Conservation (phyloP, 2,329 filamentous ascomycete genomes). For the Ophiostoma triangulosporum region DNA sequence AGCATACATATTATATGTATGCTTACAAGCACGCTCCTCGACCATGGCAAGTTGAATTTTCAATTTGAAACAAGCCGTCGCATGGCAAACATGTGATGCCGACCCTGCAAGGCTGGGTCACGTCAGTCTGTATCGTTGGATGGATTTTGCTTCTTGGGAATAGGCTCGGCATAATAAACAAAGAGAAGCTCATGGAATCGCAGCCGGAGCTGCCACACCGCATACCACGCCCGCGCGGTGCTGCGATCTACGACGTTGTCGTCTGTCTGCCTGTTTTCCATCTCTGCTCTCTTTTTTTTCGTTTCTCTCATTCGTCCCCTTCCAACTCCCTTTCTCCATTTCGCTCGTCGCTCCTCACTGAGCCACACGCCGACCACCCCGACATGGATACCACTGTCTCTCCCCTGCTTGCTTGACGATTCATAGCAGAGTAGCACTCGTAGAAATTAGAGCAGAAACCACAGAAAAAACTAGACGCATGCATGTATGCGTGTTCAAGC, state of each 20-base stretch:
- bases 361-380: background rate
- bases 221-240: too few species aligned
- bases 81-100: constrained; percentile 1
- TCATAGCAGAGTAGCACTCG: too few species aligned
- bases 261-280: too few species aligned
- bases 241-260: too few species aligned
- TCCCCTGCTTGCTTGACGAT: too few species aligned
- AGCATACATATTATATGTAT: background rate
- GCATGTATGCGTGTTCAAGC: background rate
- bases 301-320: too few species aligned
- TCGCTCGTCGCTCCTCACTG: background rate
- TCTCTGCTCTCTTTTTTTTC: too few species aligned
- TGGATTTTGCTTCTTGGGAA: background rate
- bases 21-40: background rate
- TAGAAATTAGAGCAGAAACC: too few species aligned
- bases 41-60: background rate
- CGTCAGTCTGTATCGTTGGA: too few species aligned
- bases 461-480: background rate
- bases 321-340: background rate
- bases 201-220: too few species aligned
- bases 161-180: background rate
- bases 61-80: background rate
- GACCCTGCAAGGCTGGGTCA: constrained; percentile 1
- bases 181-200: too few species aligned
- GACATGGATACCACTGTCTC: background rate